A percentile compares a stretch with the other conserved stretches of the same genome.
Conservation (phyloP, 352 stramenopile species). For the Pythium dissotocum region DNA sequence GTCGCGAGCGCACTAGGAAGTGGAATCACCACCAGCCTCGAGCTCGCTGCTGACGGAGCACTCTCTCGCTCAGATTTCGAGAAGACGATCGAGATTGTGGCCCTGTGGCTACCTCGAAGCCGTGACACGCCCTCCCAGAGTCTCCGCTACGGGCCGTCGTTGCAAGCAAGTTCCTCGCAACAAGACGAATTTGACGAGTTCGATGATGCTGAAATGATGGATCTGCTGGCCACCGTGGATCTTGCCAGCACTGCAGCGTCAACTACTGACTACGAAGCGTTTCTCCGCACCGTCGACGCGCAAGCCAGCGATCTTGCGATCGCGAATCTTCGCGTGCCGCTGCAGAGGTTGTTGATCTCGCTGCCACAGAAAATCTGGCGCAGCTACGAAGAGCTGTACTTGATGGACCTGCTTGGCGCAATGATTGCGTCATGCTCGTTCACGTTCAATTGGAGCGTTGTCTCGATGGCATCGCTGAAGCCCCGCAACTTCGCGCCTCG, state of each 20-base stretch:
- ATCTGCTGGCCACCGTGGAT: conserved; percentile 46
- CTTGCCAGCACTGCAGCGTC: conserved; percentile 29
- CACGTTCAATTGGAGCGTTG: conserved; percentile 61
- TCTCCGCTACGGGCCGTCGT: conserved; percentile 1
- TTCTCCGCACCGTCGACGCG: conserved; percentile 1
- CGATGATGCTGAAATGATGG: conserved; percentile 43
- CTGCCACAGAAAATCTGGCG: conserved; percentile 36
- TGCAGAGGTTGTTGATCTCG: conserved; percentile 64
- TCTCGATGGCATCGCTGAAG: conserved; percentile 43
- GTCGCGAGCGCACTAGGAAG: not conserved
- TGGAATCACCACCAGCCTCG: conserved; percentile 50
- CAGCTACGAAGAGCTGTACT: conserved; percentile 56
- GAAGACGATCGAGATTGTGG: conserved; percentile 42
- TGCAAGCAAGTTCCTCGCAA: not conserved
- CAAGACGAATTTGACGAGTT: conserved; percentile 46
- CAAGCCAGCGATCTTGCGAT: conserved; percentile 11
- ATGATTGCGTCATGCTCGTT: conserved; percentile 61
- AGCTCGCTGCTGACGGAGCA: conserved; percentile 22
- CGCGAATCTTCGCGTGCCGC: conserved; percentile 34
- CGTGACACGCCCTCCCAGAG: not conserved
- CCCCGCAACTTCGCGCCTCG: conserved; percentile 54
- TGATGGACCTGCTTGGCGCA: conserved; percentile 64
- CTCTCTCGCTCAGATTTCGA: conserved; percentile 10
- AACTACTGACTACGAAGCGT: not conserved
- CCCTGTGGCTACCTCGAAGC: conserved; percentile 15